phyloP scores from a whole-genome alignment of 345 rosid genomes.

The Eucalyptus tenuipes region DNA sequence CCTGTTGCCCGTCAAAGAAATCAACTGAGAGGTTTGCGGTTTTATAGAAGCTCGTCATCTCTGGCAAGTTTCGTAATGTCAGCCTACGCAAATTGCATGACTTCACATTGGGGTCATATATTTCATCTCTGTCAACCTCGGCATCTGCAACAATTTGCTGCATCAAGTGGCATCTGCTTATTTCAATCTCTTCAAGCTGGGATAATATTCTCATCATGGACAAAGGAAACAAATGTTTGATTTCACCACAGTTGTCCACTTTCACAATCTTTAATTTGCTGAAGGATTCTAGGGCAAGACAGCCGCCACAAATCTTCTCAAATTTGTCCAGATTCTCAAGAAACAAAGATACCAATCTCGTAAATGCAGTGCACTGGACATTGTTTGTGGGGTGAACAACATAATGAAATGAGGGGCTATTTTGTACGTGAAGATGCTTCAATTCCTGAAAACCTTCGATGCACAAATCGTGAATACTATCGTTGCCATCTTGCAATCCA shows the following conservation, averaged over 20 bases:
- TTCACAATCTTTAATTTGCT: background rate
- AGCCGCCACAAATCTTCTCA: fast-evolving
- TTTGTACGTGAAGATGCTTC: background rate
- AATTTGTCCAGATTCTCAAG: too few species aligned
- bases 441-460: background rate
- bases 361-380: too few species aligned
- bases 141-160: fast-evolving
- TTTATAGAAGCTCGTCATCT: background rate
- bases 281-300: background rate
- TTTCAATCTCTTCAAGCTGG: background rate
- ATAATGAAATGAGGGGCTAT: background rate
- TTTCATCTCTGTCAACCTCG: fast-evolving
- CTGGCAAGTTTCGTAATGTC: background rate
- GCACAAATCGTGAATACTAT: background rate
- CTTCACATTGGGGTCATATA: background rate
- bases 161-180: background rate
- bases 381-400: fast-evolving
- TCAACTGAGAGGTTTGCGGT: fast-evolving
- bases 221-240: background rate
- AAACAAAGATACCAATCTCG: too few species aligned
- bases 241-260: background rate
- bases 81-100: background rate
- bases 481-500: background rate
- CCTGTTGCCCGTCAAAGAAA: background rate
- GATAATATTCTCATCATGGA: background rate